Conservation (phyloP, 495 filamentous ascomycete species). For the Ramalina peruviana region DNA sequence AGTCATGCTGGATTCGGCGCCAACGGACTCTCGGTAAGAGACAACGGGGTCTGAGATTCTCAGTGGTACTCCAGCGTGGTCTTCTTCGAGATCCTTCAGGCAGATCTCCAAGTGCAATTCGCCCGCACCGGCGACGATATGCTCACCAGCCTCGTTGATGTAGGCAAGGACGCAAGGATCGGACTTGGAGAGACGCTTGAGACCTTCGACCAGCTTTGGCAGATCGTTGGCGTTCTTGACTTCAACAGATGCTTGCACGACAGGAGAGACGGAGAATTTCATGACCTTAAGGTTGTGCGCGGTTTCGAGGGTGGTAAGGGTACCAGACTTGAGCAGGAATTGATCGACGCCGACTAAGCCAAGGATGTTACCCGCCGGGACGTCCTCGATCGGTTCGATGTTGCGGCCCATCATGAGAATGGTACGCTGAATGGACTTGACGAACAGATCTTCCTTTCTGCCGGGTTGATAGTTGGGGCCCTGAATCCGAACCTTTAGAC, state of each 20-base stretch:
- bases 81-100: slow-evolving; percentile 99
- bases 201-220: slow-evolving; percentile 98
- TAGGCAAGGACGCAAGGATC: slow-evolving; percentile 91
- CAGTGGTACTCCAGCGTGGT: slow-evolving; percentile 96
- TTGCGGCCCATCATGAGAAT: slow-evolving; percentile 99
- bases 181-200: slow-evolving; percentile 99
- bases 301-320: slow-evolving; percentile 89
- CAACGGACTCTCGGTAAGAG: slow-evolving; percentile 92
- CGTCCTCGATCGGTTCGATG: slow-evolving; percentile 98
- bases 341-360: slow-evolving; percentile 99
- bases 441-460: slow-evolving; percentile 97
- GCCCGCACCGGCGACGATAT: slow-evolving; percentile 97
- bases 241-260: slow-evolving; percentile 96
- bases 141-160: slow-evolving; percentile 87
- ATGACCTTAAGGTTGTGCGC: slow-evolving; percentile 99
- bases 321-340: slow-evolving; percentile 99
- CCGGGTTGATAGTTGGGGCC: slow-evolving; percentile 96
- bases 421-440: slow-evolving; percentile 99
- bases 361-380: slow-evolving; percentile 97
- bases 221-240: slow-evolving; percentile 99
- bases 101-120: slow-evolving; percentile 99
- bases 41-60: slow-evolving; percentile 95
- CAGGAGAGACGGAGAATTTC: slow-evolving; percentile 99
- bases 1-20: slow-evolving; percentile 70
- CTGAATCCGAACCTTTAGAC: slow-evolving; percentile 99